Conservation (phyloP, 371 early-diverging fungal species). For the Mortierella sp. region DNA sequence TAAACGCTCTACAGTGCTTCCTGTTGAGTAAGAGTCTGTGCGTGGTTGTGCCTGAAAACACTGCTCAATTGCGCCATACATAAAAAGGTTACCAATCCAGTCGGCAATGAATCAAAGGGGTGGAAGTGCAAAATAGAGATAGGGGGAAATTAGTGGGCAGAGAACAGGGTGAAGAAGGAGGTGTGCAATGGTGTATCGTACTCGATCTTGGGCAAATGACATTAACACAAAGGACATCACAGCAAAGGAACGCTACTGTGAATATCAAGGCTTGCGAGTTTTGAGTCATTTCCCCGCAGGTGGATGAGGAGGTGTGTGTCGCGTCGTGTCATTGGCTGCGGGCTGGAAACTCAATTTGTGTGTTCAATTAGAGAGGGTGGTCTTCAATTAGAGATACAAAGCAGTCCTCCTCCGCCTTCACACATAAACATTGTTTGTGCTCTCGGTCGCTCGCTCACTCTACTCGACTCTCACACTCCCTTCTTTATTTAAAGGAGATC, state of each 20-base stretch:
- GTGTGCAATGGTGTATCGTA: not conserved
- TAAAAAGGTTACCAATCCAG: not conserved
- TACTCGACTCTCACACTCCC: not conserved
- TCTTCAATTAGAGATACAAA: not conserved
- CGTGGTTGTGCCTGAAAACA: not conserved
- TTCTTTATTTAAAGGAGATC: not conserved
- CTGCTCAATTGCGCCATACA: not conserved
- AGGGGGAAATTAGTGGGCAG: not conserved
- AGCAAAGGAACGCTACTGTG: too few species aligned
- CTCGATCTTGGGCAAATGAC: too few species aligned
- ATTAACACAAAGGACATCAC: too few species aligned
- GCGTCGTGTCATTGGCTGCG: slow-evolving; percentile 3
- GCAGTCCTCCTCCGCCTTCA: not conserved
- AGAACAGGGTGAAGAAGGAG: not conserved
- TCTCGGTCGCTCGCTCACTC: not conserved
- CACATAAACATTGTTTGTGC: not conserved
- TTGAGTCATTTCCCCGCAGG: slow-evolving; percentile 7
- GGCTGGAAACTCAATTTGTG: not conserved
- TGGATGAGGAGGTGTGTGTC: too few species aligned
- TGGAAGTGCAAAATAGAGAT: not conserved
- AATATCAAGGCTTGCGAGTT: not conserved
- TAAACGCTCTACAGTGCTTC: not conserved
- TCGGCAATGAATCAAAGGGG: not conserved
- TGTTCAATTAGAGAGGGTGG: not conserved
- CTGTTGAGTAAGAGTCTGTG: not conserved